Evolutionary conservation across 495 filamentous ascomycete genomes (phyloP), one percentile per base, ranked within the genome.

Genomic region (Letharia columbiana): DNA sequence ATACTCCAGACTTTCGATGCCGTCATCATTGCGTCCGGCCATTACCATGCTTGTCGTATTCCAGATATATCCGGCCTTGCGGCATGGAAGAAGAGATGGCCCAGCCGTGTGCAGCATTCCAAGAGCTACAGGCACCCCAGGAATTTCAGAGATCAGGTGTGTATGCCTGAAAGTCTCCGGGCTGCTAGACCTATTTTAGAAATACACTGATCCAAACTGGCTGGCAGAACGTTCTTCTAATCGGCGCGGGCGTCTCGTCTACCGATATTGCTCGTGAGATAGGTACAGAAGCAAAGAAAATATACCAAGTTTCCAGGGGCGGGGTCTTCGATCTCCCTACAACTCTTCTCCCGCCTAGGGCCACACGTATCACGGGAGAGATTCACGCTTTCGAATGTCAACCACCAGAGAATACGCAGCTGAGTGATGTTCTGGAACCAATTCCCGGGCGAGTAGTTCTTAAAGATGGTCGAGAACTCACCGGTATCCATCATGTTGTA

Each of bases 191-290:
- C 8, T 52, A 13, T 1, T 63, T 1, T 31, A 23, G 35, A 13
- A 41, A 7, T 7, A 17, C 15, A 28, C 47, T 63, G 1, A 54
- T 9, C 5, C 6, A 11, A 50, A 12, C 18, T 10, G 62, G 64
- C 18, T 68, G 63, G 8, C 67, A 86, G 77, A 87, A 82, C 58
- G 69, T 87, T 4, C 77, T 89, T 6, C 71, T 87, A 28, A 76
- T 89, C 45, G 86, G 86, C 3, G 85, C 81, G 11, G 82, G 83
- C 0, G 82, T 85, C 4, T 89, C 86, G 0, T 79, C 85, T 1
- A 69, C 79, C 4, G 86, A 89, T 64, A 86, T 88, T 40, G 82
- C 84, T 17, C 77, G 79, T 20, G 85, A 87, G 69, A 75, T 86
- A 10, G 78, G 77, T 8, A 72, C 77, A 0, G 68, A 83, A 0